phyloP scores from a whole-genome alignment of 2,329 filamentous ascomycete genomes.

The Plenodomus lindquistii region DNA sequence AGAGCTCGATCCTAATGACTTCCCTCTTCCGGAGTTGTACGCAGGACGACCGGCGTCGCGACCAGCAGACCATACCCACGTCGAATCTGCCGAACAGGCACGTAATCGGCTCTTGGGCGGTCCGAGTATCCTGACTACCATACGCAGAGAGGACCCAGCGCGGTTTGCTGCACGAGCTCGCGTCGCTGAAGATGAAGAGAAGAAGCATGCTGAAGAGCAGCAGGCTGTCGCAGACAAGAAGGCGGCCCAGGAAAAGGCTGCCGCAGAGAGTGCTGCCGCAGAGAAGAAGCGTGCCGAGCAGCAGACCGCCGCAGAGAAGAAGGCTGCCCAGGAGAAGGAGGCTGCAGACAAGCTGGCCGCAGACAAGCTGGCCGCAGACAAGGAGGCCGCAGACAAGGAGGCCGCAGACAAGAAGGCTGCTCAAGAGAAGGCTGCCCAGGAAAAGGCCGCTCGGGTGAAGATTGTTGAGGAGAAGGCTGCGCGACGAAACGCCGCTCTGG shows the following conservation, averaged over 20 bases:
- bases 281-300: not conserved
- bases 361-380: too few relatives aligned
- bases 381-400: too few relatives aligned
- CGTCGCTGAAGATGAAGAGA: not conserved
- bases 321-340: too few relatives aligned
- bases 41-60: not conserved
- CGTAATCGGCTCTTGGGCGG: conserved; percentile 1
- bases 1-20: not conserved
- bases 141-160: not conserved
- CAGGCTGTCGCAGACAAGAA: not conserved
- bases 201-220: not conserved
- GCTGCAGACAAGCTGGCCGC: too few relatives aligned
- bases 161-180: not conserved
- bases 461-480: too few relatives aligned
- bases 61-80: not conserved
- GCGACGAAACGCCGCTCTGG: too few relatives aligned
- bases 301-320: too few relatives aligned
- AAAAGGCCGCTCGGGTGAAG: too few relatives aligned
- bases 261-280: not conserved
- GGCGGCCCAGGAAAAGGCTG: not conserved
- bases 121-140: not conserved
- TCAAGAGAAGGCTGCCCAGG: too few relatives aligned
- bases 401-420: too few relatives aligned
- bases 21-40: conserved; percentile 1
- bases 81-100: conserved; percentile 1